Percentiles rank a stretch among this genome's conserved stretches.
These are phyloP conservation scores for Erigeron philadelphicus DNA, from an alignment of 140 eudicot species.

Conservation along the genomic window DNA sequence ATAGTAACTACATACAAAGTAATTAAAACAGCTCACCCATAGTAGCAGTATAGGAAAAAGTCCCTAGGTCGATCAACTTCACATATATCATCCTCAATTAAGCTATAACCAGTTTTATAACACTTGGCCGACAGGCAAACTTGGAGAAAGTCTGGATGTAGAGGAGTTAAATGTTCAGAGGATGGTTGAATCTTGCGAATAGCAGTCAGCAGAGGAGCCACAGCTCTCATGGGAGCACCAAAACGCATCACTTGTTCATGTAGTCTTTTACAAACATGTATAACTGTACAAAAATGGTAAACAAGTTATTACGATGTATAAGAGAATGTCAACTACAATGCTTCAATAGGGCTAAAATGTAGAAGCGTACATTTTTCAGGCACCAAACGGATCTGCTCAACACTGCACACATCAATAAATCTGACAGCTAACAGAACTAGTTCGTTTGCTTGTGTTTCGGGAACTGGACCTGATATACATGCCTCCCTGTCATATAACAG, in stretches of 20 bases:
- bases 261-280: conserved; percentile 72
- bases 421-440: conserved; percentile 50
- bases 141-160: conserved; percentile 82
- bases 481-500: conserved; percentile 62
- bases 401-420: conserved; percentile 61
- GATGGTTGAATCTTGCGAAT: conserved; percentile 63
- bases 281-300: conserved; percentile 51
- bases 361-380: conserved; percentile 63
- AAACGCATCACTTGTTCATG: conserved; percentile 64
- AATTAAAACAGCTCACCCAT: conserved; percentile 62
- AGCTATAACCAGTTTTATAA: conserved; percentile 61
- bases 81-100: conserved; percentile 76
- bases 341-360: not conserved
- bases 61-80: conserved; percentile 84
- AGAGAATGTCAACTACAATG: not conserved
- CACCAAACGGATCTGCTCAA: conserved; percentile 70
- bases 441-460: conserved; percentile 60
- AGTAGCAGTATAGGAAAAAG: conserved; percentile 79
- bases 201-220: conserved; percentile 77
- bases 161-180: conserved; percentile 76
- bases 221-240: conserved; percentile 75
- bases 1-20: conserved; percentile 6
- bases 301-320: conserved; percentile 6
- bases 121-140: conserved; percentile 77
- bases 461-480: conserved; percentile 51